Conservation (phyloP, 768 basidiomycete species). For the Russula abietina region DNA sequence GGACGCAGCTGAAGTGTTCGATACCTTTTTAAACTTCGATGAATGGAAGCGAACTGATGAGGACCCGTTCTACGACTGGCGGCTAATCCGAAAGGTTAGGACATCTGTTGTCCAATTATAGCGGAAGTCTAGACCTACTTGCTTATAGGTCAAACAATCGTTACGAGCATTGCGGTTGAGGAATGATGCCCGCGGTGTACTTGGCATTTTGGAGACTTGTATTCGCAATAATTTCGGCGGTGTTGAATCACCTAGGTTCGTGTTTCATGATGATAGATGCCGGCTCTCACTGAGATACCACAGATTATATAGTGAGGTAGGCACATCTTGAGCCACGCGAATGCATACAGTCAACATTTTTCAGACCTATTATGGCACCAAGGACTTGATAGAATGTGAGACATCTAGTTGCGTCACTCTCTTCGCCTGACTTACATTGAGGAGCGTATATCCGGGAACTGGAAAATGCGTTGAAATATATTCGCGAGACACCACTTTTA, state of each 20-base stretch:
- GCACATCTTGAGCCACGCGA: conserved; percentile 12
- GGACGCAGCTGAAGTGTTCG: conserved; percentile 66
- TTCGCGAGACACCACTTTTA: conserved; percentile 68
- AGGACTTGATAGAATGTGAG: conserved; percentile 80
- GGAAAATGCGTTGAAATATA: conserved; percentile 64
- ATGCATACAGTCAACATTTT: conserved; percentile 9
- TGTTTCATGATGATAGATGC: neutral
- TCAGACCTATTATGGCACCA: conserved; percentile 89
- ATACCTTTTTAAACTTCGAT: conserved; percentile 77
- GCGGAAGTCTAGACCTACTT: neutral
- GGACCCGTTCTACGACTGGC: conserved; percentile 89
- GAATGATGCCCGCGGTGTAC: conserved; percentile 76
- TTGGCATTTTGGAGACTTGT: conserved; percentile 88
- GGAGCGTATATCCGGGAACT: conserved; percentile 78
- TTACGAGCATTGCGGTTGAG: conserved; percentile 63
- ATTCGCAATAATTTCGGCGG: conserved; percentile 91
- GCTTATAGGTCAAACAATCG: conserved; percentile 62
- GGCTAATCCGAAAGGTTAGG: conserved; percentile 66
- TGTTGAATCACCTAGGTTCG: conserved; percentile 72
- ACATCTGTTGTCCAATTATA: neutral
- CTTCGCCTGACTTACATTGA: neutral
- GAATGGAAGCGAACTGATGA: conserved; percentile 88
- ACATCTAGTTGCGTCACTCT: conserved; percentile 14
- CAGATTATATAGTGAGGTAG: conserved; percentile 83
- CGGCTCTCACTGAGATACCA: conserved; percentile 16